These are phyloP conservation scores for Onygenales sp. DNA, from an alignment of 2,329 filamentous ascomycete genomes.

Conservation along the genomic window DNA sequence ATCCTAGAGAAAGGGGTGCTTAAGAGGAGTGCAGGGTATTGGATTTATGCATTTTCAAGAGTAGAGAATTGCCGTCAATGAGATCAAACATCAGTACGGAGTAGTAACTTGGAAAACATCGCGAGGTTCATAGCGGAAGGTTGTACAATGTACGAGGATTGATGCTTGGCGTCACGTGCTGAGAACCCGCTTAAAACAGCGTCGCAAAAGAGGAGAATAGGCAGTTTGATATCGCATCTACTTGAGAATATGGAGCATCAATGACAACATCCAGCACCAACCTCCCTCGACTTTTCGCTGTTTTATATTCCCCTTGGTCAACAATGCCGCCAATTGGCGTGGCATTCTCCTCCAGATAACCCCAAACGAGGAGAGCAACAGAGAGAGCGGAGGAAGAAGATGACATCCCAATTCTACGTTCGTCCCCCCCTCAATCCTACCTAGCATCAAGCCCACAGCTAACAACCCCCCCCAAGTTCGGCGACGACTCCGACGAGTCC, in stretches of 20 bases:
- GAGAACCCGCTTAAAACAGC: neutral
- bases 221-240: too few relatives aligned
- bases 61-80: neutral
- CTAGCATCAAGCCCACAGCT: neutral
- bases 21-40: neutral
- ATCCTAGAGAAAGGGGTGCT: neutral
- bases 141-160: neutral
- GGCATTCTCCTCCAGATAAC: too few relatives aligned
- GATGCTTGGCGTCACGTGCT: neutral
- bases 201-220: neutral
- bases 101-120: neutral
- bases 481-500: conserved; percentile 37
- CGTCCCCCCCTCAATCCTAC: neutral
- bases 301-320: too few relatives aligned
- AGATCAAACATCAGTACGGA: neutral
- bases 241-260: too few relatives aligned
- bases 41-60: conserved; percentile 3
- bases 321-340: neutral
- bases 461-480: conserved; percentile 23
- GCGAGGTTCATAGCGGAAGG: neutral
- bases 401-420: conserved; percentile 2
- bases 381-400: neutral
- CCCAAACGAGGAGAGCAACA: neutral
- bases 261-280: too few relatives aligned
- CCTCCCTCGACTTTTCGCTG: too few relatives aligned